Evolutionary conservation across 2,329 filamentous ascomycete species (phyloP).

Genomic region (Celoporthe dispersa): DNA sequence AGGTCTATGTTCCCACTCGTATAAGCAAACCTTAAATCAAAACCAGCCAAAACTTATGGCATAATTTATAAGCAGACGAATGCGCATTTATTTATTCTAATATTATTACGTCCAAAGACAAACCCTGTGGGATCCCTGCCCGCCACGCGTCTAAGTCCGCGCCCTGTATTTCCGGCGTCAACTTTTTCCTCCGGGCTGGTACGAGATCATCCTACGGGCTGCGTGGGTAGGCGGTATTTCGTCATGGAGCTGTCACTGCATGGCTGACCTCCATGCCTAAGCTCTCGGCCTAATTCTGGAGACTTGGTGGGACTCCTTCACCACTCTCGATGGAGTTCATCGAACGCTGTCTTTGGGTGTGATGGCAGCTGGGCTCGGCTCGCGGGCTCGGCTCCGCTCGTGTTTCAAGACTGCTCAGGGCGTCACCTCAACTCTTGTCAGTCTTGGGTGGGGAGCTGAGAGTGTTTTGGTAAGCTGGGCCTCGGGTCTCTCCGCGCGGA

Average conservation of each 20-base stretch:
- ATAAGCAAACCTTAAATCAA: neutral
- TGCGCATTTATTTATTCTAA: neutral
- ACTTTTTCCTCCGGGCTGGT: neutral
- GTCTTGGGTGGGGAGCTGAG: neutral
- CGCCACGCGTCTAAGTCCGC: neutral
- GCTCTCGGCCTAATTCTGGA: conserved; percentile 8
- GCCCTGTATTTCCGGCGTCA: neutral
- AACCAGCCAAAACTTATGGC: neutral
- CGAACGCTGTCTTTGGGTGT: neutral
- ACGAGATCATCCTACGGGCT: neutral
- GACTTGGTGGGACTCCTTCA: neutral
- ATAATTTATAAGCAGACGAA: neutral
- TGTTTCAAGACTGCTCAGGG: neutral
- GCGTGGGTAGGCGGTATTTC: neutral
- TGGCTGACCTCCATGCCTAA: neutral
- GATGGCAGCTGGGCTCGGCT: neutral
- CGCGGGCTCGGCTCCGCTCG: neutral
- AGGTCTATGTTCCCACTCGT: neutral
- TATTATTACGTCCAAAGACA: neutral
- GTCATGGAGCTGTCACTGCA: neutral
- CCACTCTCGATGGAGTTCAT: neutral
- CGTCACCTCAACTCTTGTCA: neutral
- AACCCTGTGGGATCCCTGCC: neutral
- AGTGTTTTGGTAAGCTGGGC: neutral
- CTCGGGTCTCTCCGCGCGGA: too few species aligned